Evolutionary conservation across 2,329 filamentous ascomycete genomes (phyloP).

Genomic region (Penicillium sp.): DNA sequence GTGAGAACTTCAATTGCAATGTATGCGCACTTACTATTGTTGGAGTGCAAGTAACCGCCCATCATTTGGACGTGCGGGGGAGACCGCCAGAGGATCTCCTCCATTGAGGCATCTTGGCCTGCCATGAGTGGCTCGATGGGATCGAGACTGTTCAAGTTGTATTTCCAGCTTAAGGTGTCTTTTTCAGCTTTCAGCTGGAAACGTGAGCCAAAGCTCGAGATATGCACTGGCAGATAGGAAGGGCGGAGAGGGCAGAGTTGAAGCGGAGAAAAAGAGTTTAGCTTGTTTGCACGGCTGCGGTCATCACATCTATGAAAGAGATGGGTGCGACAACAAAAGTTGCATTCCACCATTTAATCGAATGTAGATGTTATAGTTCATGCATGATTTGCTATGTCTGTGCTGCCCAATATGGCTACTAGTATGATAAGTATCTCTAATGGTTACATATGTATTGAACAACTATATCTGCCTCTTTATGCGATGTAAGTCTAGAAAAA

Average conservation of each 20-base stretch:
- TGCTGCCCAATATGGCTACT: too few species aligned
- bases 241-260: constrained; percentile 1
- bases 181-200: not conserved
- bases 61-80: constrained; percentile 51
- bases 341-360: too few species aligned
- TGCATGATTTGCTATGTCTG: too few species aligned
- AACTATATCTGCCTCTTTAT: not conserved
- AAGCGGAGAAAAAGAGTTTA: constrained; percentile 17
- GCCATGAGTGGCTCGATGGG: constrained; percentile 31
- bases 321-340: too few species aligned
- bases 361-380: too few species aligned
- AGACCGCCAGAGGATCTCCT: constrained; percentile 52
- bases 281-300: not conserved
- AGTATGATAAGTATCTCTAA: too few species aligned
- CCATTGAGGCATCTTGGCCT: constrained; percentile 42
- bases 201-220: not conserved
- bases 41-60: constrained; percentile 50
- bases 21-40: constrained; percentile 42
- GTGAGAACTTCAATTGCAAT: not conserved
- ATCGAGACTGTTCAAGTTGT: not conserved
- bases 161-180: not conserved
- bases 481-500: not conserved
- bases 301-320: too few species aligned
- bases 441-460: too few species aligned
- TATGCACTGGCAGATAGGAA: constrained; percentile 1